These are phyloP conservation scores for Aspergillus leporis DNA, from an alignment of 495 filamentous ascomycete genomes.

Conservation along the genomic window DNA sequence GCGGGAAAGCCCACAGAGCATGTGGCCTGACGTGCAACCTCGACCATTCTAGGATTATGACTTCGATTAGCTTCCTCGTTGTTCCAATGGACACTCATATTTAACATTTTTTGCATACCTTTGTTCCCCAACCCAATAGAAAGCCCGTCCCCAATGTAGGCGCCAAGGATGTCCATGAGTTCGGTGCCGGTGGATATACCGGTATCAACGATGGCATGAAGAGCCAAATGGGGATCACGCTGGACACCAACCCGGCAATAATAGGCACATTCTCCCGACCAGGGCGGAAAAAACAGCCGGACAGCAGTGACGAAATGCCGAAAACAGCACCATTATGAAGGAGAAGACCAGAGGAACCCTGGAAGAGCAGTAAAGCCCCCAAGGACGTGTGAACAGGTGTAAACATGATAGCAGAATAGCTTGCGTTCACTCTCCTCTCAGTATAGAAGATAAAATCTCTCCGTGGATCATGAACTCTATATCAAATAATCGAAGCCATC, in stretches of 20 bases:
- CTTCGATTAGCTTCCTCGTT: slow-evolving; percentile 5
- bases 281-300: slow-evolving; percentile 38
- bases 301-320: slow-evolving; percentile 54
- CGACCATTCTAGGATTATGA: slow-evolving; percentile 42
- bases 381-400: slow-evolving; percentile 57
- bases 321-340: slow-evolving; percentile 54
- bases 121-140: slow-evolving; percentile 57
- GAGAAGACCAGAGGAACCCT: slow-evolving; percentile 54
- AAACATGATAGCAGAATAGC: slow-evolving; percentile 45
- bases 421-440: not conserved
- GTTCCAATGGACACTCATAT: not conserved
- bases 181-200: slow-evolving; percentile 34
- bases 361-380: slow-evolving; percentile 56
- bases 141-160: slow-evolving; percentile 45
- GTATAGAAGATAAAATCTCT: not conserved
- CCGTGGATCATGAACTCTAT: too few species aligned
- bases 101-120: slow-evolving; percentile 45
- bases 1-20: slow-evolving; percentile 59
- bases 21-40: slow-evolving; percentile 63
- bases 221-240: slow-evolving; percentile 39
- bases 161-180: slow-evolving; percentile 31
- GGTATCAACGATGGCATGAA: slow-evolving; percentile 49
- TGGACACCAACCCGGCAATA: slow-evolving; percentile 48
- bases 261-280: slow-evolving; percentile 47
- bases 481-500: too few species aligned